Conservation (phyloP, 2,329 filamentous ascomycete species). For the Neocatenulostroma microsporum region DNA sequence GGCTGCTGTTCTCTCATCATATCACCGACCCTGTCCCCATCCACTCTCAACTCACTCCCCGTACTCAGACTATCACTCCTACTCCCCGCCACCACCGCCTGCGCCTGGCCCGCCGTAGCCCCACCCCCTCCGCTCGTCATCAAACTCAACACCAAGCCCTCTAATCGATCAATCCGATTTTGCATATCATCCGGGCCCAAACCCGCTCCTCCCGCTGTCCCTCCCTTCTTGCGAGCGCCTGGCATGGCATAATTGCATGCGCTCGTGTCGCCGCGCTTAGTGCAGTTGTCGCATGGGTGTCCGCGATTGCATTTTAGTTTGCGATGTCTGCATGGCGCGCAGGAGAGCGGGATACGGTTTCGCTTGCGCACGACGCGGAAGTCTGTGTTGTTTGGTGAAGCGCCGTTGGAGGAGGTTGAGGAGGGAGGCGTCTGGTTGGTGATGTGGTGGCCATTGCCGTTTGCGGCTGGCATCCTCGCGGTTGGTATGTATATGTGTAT, state of each 20-base stretch:
- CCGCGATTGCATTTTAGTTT: slow-evolving; percentile 96
- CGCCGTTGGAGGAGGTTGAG: slow-evolving; percentile 63
- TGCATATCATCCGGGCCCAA: slow-evolving; percentile 90
- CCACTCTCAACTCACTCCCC: slow-evolving; percentile 35
- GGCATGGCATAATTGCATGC: slow-evolving; percentile 76
- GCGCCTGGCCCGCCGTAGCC: slow-evolving; percentile 48
- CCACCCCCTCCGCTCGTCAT: slow-evolving; percentile 77
- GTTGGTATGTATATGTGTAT: too few species aligned
- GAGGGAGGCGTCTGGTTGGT: slow-evolving; percentile 61
- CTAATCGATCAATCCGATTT: slow-evolving; percentile 90
- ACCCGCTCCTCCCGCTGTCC: slow-evolving; percentile 19
- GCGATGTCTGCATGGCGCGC: slow-evolving; percentile 80
- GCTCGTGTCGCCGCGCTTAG: slow-evolving; percentile 71
- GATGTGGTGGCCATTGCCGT: too few species aligned
- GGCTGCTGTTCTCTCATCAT: slow-evolving; percentile 44
- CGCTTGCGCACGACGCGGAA: slow-evolving; percentile 85
- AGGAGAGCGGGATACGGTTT: slow-evolving; percentile 86
- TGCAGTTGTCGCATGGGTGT: slow-evolving; percentile 88
- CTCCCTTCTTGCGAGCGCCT: slow-evolving; percentile 63
- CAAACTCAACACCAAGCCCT: slow-evolving; percentile 81
- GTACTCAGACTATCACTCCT: slow-evolving; percentile 33
- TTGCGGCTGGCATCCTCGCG: slow-evolving; percentile 6
- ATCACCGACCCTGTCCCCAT: slow-evolving; percentile 54
- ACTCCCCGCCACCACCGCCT: slow-evolving; percentile 45
- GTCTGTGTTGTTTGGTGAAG: slow-evolving; percentile 70